These are phyloP conservation scores for Trichoderma atroviride DNA, from an alignment of 2,329 filamentous ascomycete genomes.

Conservation along the genomic window DNA sequence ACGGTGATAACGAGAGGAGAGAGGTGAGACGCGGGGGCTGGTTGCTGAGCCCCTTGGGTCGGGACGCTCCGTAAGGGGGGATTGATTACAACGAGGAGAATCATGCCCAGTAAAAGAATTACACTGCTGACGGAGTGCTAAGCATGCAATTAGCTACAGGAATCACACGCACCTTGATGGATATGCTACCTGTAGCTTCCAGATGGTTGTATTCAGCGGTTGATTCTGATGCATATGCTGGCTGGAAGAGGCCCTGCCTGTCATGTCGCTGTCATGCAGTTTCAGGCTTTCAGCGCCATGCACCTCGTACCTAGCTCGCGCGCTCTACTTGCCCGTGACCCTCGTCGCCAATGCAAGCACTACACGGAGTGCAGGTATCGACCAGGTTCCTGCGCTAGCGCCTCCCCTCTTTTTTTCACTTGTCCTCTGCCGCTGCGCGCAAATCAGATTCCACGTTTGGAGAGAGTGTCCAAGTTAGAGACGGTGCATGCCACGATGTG, in stretches of 20 bases:
- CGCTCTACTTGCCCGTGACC: not conserved
- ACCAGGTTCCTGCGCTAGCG: slow-evolving; percentile 21
- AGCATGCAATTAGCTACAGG: not conserved
- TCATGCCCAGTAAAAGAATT: not conserved
- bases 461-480: not conserved
- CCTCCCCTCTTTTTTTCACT: not conserved
- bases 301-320: not conserved
- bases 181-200: not conserved
- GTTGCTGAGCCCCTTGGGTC: not conserved
- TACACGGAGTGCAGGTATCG: slow-evolving; percentile 1
- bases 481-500: not conserved
- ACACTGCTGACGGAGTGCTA: not conserved
- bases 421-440: not conserved
- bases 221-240: not conserved
- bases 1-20: not conserved
- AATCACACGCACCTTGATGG: not conserved
- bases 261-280: not conserved
- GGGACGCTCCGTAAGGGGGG: slow-evolving; percentile 18
- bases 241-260: not conserved
- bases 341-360: not conserved
- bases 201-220: not conserved
- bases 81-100: not conserved
- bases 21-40: slow-evolving; percentile 3
- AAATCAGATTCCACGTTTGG: not conserved
- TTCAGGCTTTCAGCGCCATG: not conserved